Evolutionary conservation across 768 basidiomycete genomes (phyloP).

Genomic region (Termitomyces sp.): DNA sequence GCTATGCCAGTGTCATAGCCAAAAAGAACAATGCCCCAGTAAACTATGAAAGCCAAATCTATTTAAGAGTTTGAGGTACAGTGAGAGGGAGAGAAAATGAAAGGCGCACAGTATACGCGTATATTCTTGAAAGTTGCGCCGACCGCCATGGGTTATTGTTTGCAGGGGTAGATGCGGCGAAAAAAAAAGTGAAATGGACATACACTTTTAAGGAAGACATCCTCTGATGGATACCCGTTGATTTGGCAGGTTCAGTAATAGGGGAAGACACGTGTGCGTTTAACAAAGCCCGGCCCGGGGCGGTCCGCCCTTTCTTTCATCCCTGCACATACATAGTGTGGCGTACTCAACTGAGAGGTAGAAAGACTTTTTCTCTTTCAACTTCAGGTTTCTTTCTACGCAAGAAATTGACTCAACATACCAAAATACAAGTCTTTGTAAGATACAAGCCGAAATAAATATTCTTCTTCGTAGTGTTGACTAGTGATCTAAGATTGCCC

Average conservation of each 20-base stretch:
- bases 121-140: slow-evolving; percentile 41
- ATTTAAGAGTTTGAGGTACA: neutral
- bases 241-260: neutral
- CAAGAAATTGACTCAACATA: neutral
- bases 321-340: neutral
- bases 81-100: neutral
- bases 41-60: slow-evolving; percentile 72
- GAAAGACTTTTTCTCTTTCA: no score
- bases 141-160: neutral
- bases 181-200: neutral
- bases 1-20: slow-evolving; percentile 62
- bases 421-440: neutral
- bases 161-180: neutral
- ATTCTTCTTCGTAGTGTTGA: neutral
- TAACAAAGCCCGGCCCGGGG: neutral
- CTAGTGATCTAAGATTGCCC: neutral
- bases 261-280: neutral
- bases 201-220: neutral
- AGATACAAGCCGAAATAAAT: neutral
- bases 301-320: neutral
- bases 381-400: neutral
- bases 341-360: neutral
- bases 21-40: slow-evolving; percentile 80
- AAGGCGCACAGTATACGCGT: slow-evolving; percentile 56
- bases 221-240: neutral